Evolutionary conservation across 179 eudicot species (phyloP), one percentile per base, ranked within the genome.

Genomic region (Beta lomatogona): DNA sequence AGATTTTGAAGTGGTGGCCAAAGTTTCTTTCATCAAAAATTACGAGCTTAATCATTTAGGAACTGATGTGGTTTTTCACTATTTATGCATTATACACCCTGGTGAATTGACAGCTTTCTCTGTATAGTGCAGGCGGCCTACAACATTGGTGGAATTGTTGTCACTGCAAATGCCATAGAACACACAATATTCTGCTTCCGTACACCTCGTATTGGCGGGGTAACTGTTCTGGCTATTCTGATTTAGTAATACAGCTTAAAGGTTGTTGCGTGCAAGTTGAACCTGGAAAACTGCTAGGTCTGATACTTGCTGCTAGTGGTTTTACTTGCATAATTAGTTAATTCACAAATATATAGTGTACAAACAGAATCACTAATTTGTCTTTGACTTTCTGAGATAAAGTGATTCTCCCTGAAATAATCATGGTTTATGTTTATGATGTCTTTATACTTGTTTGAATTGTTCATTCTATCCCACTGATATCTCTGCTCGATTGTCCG

Each of bases 71-170:
- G 53, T 53, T 13, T 21, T 75, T 48, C 18, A 53, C 19, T 9
- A 19, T 50, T 52, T 61, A 41, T 75, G 6, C 7, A 66, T 16
- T 22, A 60, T 60, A 61, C 31, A 36, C 77, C 57, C 63, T 60
- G 58, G 64, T 73, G 75, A 81, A 73, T 78, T 85, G 82, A 85
- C 54, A 66, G 82, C 78, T 63, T 88, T 89, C 76, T 83, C 74
- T 86, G 87, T 86, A 66, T 88, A 85, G 88, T 90, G 95, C 95
- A 94, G 98, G 98, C 98, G 84, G 93, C 97, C 79, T 94, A 94
- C 89, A 93, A 93, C 79, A 88, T 94, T 75, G 86, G 92, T 74
- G 97, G 98, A 69, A 86, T 89, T 76, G 82, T 93, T 36, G 79
- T 94, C 14, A 94, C 94, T 84, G 95, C 97, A 82, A 90, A 85